A percentile compares a stretch with the other conserved stretches of the same genome.
These are phyloP conservation scores for Xylariaceae sp. DNA, from an alignment of 2,329 filamentous ascomycete species.

Conservation along the genomic window DNA sequence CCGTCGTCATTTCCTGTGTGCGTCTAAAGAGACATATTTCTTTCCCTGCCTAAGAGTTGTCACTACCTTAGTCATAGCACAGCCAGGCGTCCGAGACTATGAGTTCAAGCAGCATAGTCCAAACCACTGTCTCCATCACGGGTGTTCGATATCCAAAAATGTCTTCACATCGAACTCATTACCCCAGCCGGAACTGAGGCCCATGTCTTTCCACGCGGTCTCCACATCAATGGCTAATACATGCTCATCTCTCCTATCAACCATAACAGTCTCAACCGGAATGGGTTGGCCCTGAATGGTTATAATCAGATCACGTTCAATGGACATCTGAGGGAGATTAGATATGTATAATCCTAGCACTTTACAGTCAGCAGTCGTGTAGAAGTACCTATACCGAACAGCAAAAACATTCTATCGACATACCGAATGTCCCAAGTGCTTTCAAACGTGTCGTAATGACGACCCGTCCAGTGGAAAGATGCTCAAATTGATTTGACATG, in stretches of 20 bases:
- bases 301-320: conserved; percentile 66
- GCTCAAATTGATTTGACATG: conserved; percentile 54
- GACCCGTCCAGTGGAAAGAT: conserved; percentile 54
- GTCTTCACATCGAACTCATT: conserved; percentile 74
- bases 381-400: not conserved
- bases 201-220: conserved; percentile 72
- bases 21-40: too few relatives aligned
- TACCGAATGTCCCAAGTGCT: conserved; percentile 71
- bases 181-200: conserved; percentile 66
- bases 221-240: conserved; percentile 76
- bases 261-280: conserved; percentile 60
- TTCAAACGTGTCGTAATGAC: conserved; percentile 68
- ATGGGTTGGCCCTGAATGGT: conserved; percentile 70
- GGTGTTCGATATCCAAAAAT: conserved; percentile 43
- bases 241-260: conserved; percentile 47
- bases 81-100: not conserved
- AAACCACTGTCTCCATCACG: conserved; percentile 9
- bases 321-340: conserved; percentile 54
- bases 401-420: conserved; percentile 19
- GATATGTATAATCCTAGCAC: conserved; percentile 70
- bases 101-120: not conserved
- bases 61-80: too few relatives aligned
- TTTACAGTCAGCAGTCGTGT: conserved; percentile 11
- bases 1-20: too few relatives aligned
- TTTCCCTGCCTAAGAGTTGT: too few relatives aligned